A percentile compares a stretch with the other conserved stretches of the same genome.
phyloP scores from a whole-genome alignment of 106 monocot genomes.

The Dendrobium catenatum region DNA sequence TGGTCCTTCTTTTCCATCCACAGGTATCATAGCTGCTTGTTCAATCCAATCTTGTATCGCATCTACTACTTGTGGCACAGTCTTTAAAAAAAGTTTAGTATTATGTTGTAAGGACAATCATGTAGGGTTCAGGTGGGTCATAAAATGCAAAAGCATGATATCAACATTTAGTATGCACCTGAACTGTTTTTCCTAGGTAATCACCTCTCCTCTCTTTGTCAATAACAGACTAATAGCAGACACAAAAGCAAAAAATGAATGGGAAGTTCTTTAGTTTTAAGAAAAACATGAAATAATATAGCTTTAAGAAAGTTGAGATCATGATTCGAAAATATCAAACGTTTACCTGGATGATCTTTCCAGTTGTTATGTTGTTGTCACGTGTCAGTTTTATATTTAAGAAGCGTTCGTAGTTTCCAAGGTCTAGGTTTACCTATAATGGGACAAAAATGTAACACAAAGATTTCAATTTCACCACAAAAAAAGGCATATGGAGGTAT shows the following conservation, averaged over 20 bases:
- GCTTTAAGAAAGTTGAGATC: background rate
- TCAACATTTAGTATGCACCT: constrained; percentile 28
- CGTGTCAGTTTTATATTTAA: constrained; percentile 47
- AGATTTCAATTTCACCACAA: too few species aligned
- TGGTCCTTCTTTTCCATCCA: constrained; percentile 58
- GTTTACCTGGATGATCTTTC: constrained; percentile 59
- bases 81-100: constrained; percentile 15
- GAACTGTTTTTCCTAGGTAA: constrained; percentile 71
- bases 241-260: background rate
- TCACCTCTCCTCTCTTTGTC: constrained; percentile 69
- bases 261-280: background rate
- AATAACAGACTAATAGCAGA: constrained; percentile 38
- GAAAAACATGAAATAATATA: background rate
- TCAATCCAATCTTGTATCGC: constrained; percentile 74
- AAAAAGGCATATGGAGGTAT: too few species aligned
- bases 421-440: constrained; percentile 50
- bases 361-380: constrained; percentile 65
- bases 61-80: constrained; percentile 65
- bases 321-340: too few species aligned
- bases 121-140: background rate
- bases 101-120: background rate
- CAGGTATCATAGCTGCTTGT: constrained; percentile 44
- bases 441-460: too few species aligned
- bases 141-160: background rate
- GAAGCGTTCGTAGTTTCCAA: constrained; percentile 66